Conservation (phyloP, 2,329 filamentous ascomycete genomes). For the Talaromyces sp. region DNA sequence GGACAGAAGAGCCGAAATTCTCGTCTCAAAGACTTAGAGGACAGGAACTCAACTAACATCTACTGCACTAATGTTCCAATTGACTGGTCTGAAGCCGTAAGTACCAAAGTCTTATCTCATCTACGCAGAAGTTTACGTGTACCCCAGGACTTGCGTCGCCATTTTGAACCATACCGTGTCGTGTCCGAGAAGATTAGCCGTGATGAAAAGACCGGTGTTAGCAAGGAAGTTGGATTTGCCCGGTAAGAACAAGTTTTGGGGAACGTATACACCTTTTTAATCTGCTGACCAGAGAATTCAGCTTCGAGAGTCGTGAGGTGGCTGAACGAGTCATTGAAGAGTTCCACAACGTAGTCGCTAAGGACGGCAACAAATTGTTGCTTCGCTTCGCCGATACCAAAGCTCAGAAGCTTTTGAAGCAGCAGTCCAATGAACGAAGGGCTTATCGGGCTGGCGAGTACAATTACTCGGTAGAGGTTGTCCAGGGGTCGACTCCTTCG, state of each 20-base stretch:
- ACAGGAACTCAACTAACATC: slow-evolving; percentile 85
- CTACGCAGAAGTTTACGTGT: not conserved
- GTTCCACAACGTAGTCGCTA: slow-evolving; percentile 76
- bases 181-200: slow-evolving; percentile 93
- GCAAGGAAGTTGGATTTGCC: slow-evolving; percentile 94
- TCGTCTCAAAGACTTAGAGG: slow-evolving; percentile 91
- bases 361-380: slow-evolving; percentile 79
- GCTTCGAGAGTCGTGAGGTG: slow-evolving; percentile 82
- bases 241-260: slow-evolving; percentile 55
- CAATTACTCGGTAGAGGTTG: slow-evolving; percentile 54
- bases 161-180: slow-evolving; percentile 56
- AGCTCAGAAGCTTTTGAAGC: slow-evolving; percentile 93
- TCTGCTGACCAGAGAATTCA: slow-evolving; percentile 34
- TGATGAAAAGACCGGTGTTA: slow-evolving; percentile 78
- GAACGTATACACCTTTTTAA: slow-evolving; percentile 2
- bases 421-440: slow-evolving; percentile 88
- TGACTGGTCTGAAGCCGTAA: slow-evolving; percentile 81
- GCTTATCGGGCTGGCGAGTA: slow-evolving; percentile 97
- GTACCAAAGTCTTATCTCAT: slow-evolving; percentile 22
- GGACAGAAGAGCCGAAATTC: slow-evolving; percentile 92
- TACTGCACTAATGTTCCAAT: slow-evolving; percentile 97
- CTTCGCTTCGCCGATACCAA: slow-evolving; percentile 97
- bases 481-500: slow-evolving; percentile 41
- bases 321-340: slow-evolving; percentile 85
- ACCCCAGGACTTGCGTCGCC: slow-evolving; percentile 66